Percentiles rank a stretch among this genome's conserved stretches.
Evolutionary conservation across 2,329 filamentous ascomycete species (phyloP).

Genomic region (Ophioceras dolichostomum): DNA sequence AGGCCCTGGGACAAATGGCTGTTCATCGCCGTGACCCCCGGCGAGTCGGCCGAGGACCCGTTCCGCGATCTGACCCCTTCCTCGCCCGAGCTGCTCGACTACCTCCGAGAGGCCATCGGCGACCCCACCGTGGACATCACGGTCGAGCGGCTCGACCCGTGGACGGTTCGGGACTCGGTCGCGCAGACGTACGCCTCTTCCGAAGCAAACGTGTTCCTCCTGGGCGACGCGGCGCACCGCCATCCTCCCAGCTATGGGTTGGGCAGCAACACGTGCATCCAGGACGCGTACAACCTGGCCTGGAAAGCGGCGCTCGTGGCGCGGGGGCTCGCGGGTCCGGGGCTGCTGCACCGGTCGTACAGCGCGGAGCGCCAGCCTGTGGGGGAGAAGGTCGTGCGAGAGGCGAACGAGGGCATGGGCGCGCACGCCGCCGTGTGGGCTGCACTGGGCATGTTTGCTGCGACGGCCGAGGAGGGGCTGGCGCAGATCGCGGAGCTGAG

Average conservation of each 20-base stretch:
- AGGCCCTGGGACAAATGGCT: slow-evolving; percentile 53
- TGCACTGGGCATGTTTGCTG: slow-evolving; percentile 28
- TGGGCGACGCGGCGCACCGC: slow-evolving; percentile 45
- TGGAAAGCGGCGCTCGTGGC: slow-evolving; percentile 40
- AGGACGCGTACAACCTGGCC: slow-evolving; percentile 42
- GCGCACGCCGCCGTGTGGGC: slow-evolving; percentile 34
- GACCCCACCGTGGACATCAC: slow-evolving; percentile 38
- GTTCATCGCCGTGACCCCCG: slow-evolving; percentile 41
- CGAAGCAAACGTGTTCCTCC: slow-evolving; percentile 26
- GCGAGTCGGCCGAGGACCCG: slow-evolving; percentile 32
- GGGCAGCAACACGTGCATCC: slow-evolving; percentile 45
- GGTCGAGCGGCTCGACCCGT: slow-evolving; percentile 41
- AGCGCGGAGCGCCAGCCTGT: slow-evolving; percentile 34
- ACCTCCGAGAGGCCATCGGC: slow-evolving; percentile 37
- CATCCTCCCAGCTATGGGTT: slow-evolving; percentile 46
- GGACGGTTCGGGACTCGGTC: slow-evolving; percentile 49
- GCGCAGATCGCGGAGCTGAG: slow-evolving; percentile 25
- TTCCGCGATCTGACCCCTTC: slow-evolving; percentile 12
- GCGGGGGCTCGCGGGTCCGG: slow-evolving; percentile 20
- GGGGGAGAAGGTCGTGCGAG: slow-evolving; percentile 34
- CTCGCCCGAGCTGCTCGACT: slow-evolving; percentile 25
- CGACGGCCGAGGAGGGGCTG: slow-evolving; percentile 23
- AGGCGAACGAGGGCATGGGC: slow-evolving; percentile 41
- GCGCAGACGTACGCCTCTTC: slow-evolving; percentile 43
- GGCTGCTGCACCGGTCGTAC: slow-evolving; percentile 30